A percentile compares a stretch with the other conserved stretches of the same genome.
Conservation (phyloP, 306 rosid genomes). For the Citrullus mucosospermus region DNA sequence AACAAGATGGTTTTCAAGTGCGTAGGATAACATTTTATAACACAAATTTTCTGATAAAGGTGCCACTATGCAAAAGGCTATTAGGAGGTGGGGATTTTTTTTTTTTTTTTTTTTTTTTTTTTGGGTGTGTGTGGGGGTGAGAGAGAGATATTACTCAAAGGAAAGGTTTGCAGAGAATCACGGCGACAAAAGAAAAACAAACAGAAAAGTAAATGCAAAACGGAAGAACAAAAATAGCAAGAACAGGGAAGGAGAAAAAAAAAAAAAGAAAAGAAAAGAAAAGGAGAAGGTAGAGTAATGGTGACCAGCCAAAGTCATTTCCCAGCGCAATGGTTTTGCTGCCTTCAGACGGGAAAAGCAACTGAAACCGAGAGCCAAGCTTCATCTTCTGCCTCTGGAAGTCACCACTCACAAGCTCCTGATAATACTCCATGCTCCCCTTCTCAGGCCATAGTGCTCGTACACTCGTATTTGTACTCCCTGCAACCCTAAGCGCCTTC, state of each 20-base stretch:
- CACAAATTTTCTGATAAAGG: background rate
- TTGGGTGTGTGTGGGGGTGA: too few relatives aligned
- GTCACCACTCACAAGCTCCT: constrained; percentile 42
- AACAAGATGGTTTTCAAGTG: background rate
- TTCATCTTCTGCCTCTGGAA: constrained; percentile 47
- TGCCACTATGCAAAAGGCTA: background rate
- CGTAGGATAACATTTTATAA: background rate
- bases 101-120: background rate
- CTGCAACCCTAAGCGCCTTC: constrained; percentile 29
- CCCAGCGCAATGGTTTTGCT: constrained; percentile 65
- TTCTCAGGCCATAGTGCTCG: constrained; percentile 31
- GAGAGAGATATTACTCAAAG: background rate
- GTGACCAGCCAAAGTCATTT: constrained; percentile 83
- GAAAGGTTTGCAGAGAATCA: background rate
- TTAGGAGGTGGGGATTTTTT: background rate
- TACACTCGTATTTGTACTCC: constrained; percentile 2
- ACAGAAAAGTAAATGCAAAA: background rate
- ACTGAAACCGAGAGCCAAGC: constrained; percentile 41
- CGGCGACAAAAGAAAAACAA: background rate
- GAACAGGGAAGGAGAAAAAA: background rate
- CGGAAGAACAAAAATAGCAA: background rate
- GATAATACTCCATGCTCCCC: constrained; percentile 31
- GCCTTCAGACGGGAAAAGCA: constrained; percentile 64
- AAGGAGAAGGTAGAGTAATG: background rate
- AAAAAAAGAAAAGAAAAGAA: background rate